Base-by-base conservation (phyloP, 1,139 yeast genomes). In the Diutina neorugosa region DNA sequence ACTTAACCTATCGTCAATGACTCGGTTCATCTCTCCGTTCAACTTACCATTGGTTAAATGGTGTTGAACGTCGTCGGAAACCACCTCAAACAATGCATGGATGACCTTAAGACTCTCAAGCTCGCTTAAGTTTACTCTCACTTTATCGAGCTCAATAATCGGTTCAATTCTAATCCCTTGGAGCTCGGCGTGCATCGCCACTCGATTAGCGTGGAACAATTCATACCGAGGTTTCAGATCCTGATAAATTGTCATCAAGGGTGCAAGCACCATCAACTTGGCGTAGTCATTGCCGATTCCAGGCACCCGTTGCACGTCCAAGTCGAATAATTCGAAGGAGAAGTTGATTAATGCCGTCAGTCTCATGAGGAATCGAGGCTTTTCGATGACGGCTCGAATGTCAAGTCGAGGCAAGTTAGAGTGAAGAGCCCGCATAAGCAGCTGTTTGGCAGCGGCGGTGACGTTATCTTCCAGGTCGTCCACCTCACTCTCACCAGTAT, bases 301-400 rank as follows among this genome's bases (percentile, higher is more conserved):
- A 1, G 76, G 69, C 1, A 78, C 73, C 19, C 64, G 54, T 18
- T 27, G 40, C 9, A 71, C 58, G 52, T 70, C 74, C 53, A 75
- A 62, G 55, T 70, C 68, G 52, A 74, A 60, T 53, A 73, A 63
- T 3, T 77, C 71, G 57, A 69, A 73, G 1, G 74, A 68, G 51
- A 69, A 65, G 54, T 68, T 67, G 23, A 52, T 12, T 55, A 60
- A 42, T 27, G 37, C 19, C 57, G 56, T 11, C 61, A 58, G 52
- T 12, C 27, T 14, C 37, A 46, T 16, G 19, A 46, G 27, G 18
- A 46, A n/a, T 4, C 50, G 37, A 3, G 50, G 50, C 31, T 46
- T 46, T 27, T 46, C 50, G 2, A 46, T 18, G 6, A 46, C 40
- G 12, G 27, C 40, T n/a, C 50, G 19, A 4, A 63, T 63, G 11